These are phyloP conservation scores for Backusella westeae DNA, from an alignment of 192 early-diverging fungal genomes.

Conservation along the genomic window DNA sequence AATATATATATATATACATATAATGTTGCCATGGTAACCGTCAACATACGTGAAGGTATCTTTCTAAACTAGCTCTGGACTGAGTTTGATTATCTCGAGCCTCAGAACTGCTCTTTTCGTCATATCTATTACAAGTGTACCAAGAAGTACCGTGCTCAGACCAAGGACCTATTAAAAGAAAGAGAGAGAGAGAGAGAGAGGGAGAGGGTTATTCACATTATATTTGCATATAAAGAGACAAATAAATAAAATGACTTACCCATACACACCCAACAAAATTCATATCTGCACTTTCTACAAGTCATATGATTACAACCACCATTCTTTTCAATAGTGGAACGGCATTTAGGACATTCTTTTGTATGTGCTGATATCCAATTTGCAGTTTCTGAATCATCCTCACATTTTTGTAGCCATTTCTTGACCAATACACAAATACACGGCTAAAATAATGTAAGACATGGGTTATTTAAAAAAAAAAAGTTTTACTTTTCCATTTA, in stretches of 20 bases:
- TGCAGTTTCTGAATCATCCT: constrained; percentile 95
- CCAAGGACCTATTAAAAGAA: constrained; percentile 64
- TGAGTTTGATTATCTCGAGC: constrained; percentile 87
- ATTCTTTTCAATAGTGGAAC: constrained; percentile 97
- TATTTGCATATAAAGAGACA: not conserved
- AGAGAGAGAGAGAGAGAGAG: not conserved
- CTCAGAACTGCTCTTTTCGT: constrained; percentile 84
- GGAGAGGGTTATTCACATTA: not conserved
- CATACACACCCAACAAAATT: constrained; percentile 99
- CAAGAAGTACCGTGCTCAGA: constrained; percentile 89
- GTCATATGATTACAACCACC: constrained; percentile 99
- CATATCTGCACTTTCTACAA: constrained; percentile 94
- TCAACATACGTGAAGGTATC: constrained; percentile 86
- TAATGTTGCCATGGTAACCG: too few relatives aligned
- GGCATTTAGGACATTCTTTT: constrained; percentile 95
- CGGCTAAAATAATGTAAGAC: constrained; percentile 44
- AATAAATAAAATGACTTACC: constrained; percentile 38
- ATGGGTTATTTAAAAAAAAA: not conserved
- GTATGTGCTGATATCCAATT: constrained; percentile 96
- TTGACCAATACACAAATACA: constrained; percentile 65
- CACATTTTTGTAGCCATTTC: constrained; percentile 84
- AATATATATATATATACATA: too few relatives aligned
- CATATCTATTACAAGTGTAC: constrained; percentile 98
- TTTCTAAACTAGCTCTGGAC: constrained; percentile 82
- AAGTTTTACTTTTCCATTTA: not conserved